phyloP scores from a whole-genome alignment of 352 stramenopile species.

The Phytophthora rubi region DNA sequence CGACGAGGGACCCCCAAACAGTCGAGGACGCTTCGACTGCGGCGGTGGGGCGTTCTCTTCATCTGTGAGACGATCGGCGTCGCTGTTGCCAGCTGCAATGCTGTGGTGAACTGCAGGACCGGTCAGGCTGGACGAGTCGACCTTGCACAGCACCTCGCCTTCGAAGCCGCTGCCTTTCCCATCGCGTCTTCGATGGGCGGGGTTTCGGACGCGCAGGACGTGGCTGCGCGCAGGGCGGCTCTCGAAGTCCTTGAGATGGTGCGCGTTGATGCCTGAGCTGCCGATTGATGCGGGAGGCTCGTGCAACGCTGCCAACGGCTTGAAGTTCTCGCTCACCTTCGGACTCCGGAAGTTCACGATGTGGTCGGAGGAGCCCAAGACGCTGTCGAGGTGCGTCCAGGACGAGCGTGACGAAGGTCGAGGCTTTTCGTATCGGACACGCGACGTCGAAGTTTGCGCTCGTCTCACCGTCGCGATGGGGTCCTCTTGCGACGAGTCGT shows the following conservation, averaged over 20 bases:
- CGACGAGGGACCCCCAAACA: conserved; percentile 23
- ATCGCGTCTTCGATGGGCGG: conserved; percentile 54
- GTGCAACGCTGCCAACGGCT: conserved; percentile 44
- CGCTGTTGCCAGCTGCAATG: conserved; percentile 2
- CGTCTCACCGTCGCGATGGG: background rate
- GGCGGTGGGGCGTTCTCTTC: conserved; percentile 26
- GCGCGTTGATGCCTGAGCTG: conserved; percentile 15
- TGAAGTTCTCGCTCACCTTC: conserved; percentile 85
- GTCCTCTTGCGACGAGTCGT: conserved; percentile 30
- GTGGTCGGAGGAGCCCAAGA: conserved; percentile 69
- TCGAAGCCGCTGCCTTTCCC: conserved; percentile 72
- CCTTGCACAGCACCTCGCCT: conserved; percentile 65
- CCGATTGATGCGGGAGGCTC: conserved; percentile 5
- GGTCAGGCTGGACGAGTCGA: conserved; percentile 44
- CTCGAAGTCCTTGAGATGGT: conserved; percentile 58
- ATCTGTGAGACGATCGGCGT: conserved; percentile 22
- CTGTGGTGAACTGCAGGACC: no score
- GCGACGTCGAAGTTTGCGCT: background rate
- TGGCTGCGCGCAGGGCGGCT: conserved; percentile 42
- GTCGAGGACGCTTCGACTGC: conserved; percentile 30
- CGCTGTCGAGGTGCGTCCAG: conserved; percentile 71
- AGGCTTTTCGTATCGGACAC: conserved; percentile 38
- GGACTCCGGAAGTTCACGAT: conserved; percentile 83
- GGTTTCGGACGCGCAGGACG: conserved; percentile 62
- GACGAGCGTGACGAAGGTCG: conserved; percentile 53